Evolutionary conservation across 2,329 filamentous ascomycete species (phyloP), one percentile per base, ranked within the genome.

Genomic region (Stagonosporopsis rhizophila): DNA sequence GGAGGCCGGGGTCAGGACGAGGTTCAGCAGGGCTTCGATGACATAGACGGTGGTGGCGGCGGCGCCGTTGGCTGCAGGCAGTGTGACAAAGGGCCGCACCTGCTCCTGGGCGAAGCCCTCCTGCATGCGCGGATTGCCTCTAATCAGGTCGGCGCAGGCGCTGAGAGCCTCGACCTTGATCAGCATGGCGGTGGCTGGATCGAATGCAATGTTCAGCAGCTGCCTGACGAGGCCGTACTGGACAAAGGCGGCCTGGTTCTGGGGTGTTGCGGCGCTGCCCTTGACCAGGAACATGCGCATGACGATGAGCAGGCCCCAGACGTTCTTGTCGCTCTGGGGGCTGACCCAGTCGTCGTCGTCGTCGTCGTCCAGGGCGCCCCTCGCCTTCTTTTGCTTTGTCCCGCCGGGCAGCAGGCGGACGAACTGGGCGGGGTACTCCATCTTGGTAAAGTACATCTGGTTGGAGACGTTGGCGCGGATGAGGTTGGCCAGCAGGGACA

Each of bases 371-470:
- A 82, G 12, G 42, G 84, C 23, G 23, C 4, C 23, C 4, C 23
- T 4, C 7, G 23, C 4, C 23, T 25, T 25, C 6, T 30, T 4
- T 30, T 3, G 7, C 3, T 6, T 30, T 9, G 6, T 30, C 82
- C 84, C 80, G 74, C 83, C 80, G n/a, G 78, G 82, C 19, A 96
- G 80, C 30, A 98, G 80, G 34, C 84, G 83, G 15, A 88, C 84
- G 44, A 97, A 80, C 64, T 87, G 88, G 20, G 85, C 83, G 14
- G 96, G 87, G 69, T 89, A 93, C 1, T 92, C 92, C 40, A 91
- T 94, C 74, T 99, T 95, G 53, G 94, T 86, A 75, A 99, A 98
- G 52, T 94, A 87, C 11, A 92, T 91, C 75, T 99, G 95, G 70
- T 99, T 99, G 2, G 93, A 95, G 1, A 88, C 81, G 72, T 98